phyloP scores from a whole-genome alignment of 345 rosid species.

The Gynandropsis gynandra region DNA sequence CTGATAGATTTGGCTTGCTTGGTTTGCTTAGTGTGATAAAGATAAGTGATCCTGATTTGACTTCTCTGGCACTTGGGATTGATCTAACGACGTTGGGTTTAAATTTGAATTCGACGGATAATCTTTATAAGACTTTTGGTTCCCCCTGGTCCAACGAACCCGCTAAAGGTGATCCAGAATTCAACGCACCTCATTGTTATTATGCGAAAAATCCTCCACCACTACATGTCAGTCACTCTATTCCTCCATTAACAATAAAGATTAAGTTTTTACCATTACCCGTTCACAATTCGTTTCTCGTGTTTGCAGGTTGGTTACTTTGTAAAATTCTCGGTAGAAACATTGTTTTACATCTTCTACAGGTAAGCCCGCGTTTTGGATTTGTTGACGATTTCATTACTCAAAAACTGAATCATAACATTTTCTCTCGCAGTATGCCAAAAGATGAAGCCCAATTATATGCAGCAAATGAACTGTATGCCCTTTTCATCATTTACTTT shows the following conservation, averaged over 20 bases:
- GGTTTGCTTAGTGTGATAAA: constrained; percentile 64
- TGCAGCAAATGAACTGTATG: constrained; percentile 94
- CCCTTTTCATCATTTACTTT: neutral
- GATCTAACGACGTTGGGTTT: constrained; percentile 80
- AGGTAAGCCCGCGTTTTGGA: constrained; percentile 36
- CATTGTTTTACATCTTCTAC: constrained; percentile 77
- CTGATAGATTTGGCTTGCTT: constrained; percentile 77
- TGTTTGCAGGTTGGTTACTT: constrained; percentile 74
- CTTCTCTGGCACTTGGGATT: constrained; percentile 76
- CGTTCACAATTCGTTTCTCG: constrained; percentile 10
- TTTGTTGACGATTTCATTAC: constrained; percentile 3
- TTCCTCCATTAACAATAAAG: constrained; percentile 10
- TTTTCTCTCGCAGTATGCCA: constrained; percentile 69
- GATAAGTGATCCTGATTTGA: constrained; percentile 63
- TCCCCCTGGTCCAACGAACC: constrained; percentile 99
- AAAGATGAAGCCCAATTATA: constrained; percentile 81
- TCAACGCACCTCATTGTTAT: constrained; percentile 81
- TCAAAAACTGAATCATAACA: constrained; percentile 10
- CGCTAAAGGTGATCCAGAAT: constrained; percentile 82
- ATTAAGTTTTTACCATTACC: neutral
- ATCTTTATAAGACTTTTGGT: constrained; percentile 77
- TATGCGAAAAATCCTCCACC: constrained; percentile 58
- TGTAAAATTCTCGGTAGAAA: constrained; percentile 51
- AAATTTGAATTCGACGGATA: constrained; percentile 74
- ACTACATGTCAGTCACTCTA: constrained; percentile 46